phyloP scores from a whole-genome alignment of 257 asterid species.

The Prunella vulgaris region DNA sequence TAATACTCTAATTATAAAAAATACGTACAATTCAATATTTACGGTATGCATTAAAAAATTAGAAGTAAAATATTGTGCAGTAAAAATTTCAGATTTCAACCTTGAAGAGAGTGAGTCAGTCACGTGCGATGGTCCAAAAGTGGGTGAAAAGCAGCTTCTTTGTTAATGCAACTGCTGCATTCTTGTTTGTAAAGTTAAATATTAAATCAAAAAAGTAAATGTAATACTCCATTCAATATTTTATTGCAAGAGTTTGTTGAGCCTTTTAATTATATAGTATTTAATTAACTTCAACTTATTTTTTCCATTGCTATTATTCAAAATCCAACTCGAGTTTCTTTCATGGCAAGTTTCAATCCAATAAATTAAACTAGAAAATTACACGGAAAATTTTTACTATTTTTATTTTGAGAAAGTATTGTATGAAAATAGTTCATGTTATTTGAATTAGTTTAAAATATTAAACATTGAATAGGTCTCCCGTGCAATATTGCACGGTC shows the following conservation, averaged over 20 bases:
- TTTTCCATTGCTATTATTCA: not conserved
- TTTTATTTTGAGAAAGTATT: too few species aligned
- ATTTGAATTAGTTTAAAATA: too few species aligned
- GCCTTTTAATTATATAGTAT: not conserved
- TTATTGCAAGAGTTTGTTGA: not conserved
- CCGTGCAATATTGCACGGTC: too few species aligned
- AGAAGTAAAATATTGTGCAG: not conserved
- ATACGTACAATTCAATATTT: too few species aligned
- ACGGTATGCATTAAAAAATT: too few species aligned
- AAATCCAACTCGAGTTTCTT: not conserved
- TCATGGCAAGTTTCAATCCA: not conserved
- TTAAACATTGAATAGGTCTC: too few species aligned
- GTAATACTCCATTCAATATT: not conserved
- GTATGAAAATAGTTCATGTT: too few species aligned
- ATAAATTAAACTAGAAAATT: not conserved
- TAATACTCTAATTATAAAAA: too few species aligned
- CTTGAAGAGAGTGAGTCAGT: not conserved
- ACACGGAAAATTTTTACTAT: too few species aligned
- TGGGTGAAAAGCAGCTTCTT: slow-evolving; percentile 24
- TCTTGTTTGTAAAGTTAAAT: not conserved
- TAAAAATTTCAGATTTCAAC: not conserved
- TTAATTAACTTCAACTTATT: not conserved
- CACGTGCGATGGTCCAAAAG: slow-evolving; percentile 28
- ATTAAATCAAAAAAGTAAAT: not conserved
- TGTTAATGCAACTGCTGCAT: not conserved